Base-by-base conservation (phyloP, 345 rosid genomes). In the Gossypium raimondii region DNA sequence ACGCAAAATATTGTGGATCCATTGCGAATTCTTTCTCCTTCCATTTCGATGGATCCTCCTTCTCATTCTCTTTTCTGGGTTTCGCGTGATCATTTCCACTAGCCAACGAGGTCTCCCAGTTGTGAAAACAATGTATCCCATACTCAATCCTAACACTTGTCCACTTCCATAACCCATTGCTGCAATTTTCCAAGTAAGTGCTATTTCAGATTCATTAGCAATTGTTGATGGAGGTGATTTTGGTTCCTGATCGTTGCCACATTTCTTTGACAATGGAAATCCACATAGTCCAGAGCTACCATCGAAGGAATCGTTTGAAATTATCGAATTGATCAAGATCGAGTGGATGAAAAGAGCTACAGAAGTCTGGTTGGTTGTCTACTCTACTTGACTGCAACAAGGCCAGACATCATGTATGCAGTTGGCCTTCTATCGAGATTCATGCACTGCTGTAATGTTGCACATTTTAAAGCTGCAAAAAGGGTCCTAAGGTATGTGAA, bases 161-260 rank as follows among this genome's bases (percentile, higher is more conserved):
- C 69, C 69, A 65, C 69, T 41, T 41, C 69, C 69, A 38, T 65
- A 65, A 38, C 69, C 51, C 25, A 64, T 64, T 7, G 22, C 20
- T 53, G 57, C 17, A 52, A 52, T 52, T 16, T 52, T 52, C 20
- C 22, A 7, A 53, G 1, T 1, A 53, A 53, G 58, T 53, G 22
- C 2, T 53, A 10, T 53, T 53, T 53, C 58, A 53, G 22, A 53
- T 4, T n/a, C 58, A 7, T n/a, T 22, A n/a, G 4, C 47, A 41
- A 11, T 6, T 1, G 10, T 11, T 59, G 64, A 5, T 3, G 64
- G 13, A 57, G 61, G 61, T 22, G 29, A 3, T 3, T 57, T 0
- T 10, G 27, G 11, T 57, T 8, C 61, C 27, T 7, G 27, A 3
- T 8, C 14, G 5, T 18, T 20, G 27, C 5, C 61, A 20, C 61